Evolutionary conservation across 257 asterid species (phyloP).

Genomic region (Verbena officinalis): DNA sequence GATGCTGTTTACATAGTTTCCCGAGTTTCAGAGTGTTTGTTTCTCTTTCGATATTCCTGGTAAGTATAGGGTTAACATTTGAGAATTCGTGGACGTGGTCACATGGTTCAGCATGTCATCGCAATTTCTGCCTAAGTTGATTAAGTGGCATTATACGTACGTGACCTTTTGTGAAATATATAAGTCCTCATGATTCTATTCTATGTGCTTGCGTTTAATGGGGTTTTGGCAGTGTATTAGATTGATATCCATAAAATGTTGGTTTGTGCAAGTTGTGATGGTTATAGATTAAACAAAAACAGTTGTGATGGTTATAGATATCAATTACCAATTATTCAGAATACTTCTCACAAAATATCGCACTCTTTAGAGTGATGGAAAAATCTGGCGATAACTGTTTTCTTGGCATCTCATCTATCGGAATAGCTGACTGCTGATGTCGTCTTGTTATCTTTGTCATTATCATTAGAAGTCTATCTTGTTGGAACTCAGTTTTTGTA

Average conservation of each 20-base stretch:
- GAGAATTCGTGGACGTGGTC: background rate
- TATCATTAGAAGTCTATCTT: background rate
- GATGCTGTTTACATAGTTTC: constrained; percentile 1
- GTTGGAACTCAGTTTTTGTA: background rate
- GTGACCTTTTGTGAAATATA: background rate
- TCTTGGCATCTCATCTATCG: background rate
- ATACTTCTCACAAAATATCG: background rate
- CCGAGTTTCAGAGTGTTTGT: background rate
- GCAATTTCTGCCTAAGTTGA: background rate
- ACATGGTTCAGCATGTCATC: background rate
- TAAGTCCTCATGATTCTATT: background rate
- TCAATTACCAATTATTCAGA: constrained; percentile 2
- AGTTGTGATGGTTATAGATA: background rate
- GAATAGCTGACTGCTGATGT: background rate
- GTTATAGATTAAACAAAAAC: background rate
- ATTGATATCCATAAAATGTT: background rate
- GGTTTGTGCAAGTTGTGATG: background rate
- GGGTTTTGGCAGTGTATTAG: background rate
- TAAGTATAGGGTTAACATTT: background rate
- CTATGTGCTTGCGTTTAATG: background rate
- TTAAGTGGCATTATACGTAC: background rate
- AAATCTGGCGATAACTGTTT: too few relatives aligned
- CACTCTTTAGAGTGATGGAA: background rate
- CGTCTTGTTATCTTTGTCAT: constrained; percentile 12
- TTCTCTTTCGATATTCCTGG: background rate